Conservation (phyloP, 257 asterid species). For the Handroanthus guayacan region DNA sequence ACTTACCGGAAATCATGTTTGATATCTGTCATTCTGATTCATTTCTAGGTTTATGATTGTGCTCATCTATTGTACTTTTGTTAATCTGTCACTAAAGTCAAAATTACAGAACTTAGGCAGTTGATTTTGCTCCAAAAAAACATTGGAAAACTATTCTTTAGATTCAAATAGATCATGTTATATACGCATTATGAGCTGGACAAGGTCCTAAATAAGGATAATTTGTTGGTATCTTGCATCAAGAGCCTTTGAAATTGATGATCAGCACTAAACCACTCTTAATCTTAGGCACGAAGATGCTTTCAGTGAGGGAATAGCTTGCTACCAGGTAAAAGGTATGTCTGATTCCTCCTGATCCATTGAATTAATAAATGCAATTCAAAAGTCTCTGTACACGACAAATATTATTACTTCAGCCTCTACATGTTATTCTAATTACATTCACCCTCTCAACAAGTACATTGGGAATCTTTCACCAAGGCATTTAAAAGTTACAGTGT, state of each 20-base stretch:
- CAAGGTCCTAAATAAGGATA: conserved; percentile 14
- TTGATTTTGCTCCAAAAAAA: neutral
- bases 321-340: neutral
- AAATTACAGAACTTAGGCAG: neutral
- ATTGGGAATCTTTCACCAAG: neutral
- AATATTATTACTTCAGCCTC: no score
- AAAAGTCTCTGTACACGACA: neutral
- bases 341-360: neutral
- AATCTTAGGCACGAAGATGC: neutral
- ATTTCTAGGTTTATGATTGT: conserved; percentile 1
- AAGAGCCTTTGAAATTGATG: conserved; percentile 2
- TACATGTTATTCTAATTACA: no score
- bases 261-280: conserved; percentile 2
- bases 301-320: neutral
- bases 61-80: neutral
- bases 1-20: neutral
- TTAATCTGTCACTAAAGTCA: neutral
- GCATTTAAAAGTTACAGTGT: no score
- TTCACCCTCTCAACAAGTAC: neutral
- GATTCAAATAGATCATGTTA: neutral
- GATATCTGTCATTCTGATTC: conserved; percentile 11
- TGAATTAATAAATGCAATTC: neutral
- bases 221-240: neutral
- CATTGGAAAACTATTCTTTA: neutral
- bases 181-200: neutral